These are phyloP conservation scores for Chrysanthemum seticuspe DNA, from an alignment of 129 eudicot species.

Conservation along the genomic window DNA sequence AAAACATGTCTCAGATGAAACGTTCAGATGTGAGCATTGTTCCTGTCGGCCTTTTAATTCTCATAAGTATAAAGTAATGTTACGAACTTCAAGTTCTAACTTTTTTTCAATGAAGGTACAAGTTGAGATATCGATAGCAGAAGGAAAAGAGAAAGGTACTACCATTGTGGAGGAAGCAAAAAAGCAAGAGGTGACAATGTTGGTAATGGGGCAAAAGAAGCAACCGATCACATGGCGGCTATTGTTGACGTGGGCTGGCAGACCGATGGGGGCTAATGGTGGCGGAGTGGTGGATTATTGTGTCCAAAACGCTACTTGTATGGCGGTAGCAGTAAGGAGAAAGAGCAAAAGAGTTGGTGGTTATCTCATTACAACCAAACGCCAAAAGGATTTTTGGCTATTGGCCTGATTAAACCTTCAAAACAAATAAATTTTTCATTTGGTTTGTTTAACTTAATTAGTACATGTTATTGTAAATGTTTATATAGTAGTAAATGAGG, in stretches of 20 bases:
- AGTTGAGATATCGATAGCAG: slow-evolving; percentile 50
- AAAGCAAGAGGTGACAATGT: slow-evolving; percentile 58
- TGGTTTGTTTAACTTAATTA: no score
- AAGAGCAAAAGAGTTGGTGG: slow-evolving; percentile 81
- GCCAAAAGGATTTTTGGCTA: slow-evolving; percentile 93
- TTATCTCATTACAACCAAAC: slow-evolving; percentile 85
- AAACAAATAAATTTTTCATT: no score
- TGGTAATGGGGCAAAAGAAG: slow-evolving; percentile 82
- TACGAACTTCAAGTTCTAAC: not conserved
- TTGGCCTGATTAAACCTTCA: slow-evolving; percentile 52
- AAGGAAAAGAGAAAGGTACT: slow-evolving; percentile 85
- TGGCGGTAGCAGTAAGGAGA: slow-evolving; percentile 89
- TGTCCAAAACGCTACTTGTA: slow-evolving; percentile 75
- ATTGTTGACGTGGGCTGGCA: slow-evolving; percentile 66
- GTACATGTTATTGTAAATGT: no score
- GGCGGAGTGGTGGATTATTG: slow-evolving; percentile 86
- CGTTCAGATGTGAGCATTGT: slow-evolving; percentile 58
- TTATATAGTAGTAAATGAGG: no score
- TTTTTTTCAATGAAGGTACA: slow-evolving; percentile 39
- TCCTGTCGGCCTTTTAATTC: not conserved
- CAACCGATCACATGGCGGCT: slow-evolving; percentile 51
- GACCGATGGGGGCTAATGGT: slow-evolving; percentile 9
- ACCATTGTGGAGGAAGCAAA: slow-evolving; percentile 68
- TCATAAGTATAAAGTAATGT: not conserved
- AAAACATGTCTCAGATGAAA: slow-evolving; percentile 52